phyloP scores from a whole-genome alignment of 352 stramenopile species.

The Globisporangium canariense region DNA sequence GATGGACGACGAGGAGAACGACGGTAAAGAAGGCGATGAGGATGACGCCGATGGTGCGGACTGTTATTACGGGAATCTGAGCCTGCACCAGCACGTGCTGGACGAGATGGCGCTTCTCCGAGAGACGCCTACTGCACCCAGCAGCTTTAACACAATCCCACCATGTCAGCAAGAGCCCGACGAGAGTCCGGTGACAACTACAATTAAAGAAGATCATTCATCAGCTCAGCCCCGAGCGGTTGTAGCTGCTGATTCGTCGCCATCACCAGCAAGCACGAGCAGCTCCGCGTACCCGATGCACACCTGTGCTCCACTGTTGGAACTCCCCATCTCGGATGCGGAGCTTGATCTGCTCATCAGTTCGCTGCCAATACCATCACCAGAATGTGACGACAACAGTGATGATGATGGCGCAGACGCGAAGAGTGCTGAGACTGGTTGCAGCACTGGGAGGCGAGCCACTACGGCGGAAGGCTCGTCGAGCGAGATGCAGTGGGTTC shows the following conservation, averaged over 20 bases:
- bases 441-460: not conserved
- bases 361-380: constrained; percentile 20
- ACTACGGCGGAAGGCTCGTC: not conserved
- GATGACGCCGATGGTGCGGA: not conserved
- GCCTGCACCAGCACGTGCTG: constrained; percentile 13
- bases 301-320: constrained; percentile 31
- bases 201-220: not conserved
- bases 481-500: constrained; percentile 72
- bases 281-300: not conserved
- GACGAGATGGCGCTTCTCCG: not conserved
- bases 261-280: not conserved
- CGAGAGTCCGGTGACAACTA: not conserved
- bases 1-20: constrained; percentile 33
- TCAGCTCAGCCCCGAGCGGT: not conserved
- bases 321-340: constrained; percentile 52
- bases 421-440: constrained; percentile 9
- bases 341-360: constrained; percentile 59
- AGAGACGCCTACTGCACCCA: not conserved
- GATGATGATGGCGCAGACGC: constrained; percentile 11
- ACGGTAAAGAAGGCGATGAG: constrained; percentile 19
- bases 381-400: not conserved
- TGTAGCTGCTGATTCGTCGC: not conserved
- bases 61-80: not conserved
- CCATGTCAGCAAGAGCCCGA: not conserved
- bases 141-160: not conserved